A percentile compares a stretch with the other conserved stretches of the same genome.
Evolutionary conservation across 108 stramenopile genomes (phyloP).

Genomic region (Poteriospumella lacustris): DNA sequence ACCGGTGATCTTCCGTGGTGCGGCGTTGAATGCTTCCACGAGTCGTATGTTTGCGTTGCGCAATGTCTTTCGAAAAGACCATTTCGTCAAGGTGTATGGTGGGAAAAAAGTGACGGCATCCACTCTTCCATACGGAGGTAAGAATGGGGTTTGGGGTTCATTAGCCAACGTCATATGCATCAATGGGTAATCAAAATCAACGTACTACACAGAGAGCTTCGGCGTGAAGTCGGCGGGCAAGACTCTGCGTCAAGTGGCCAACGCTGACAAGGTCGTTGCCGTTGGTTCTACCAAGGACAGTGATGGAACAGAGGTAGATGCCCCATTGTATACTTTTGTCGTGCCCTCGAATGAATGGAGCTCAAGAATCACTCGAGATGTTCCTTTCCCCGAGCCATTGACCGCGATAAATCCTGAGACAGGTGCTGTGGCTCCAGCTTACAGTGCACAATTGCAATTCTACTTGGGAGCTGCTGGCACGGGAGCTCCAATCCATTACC

Average conservation of each 20-base stretch:
- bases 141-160: background rate
- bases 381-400: background rate
- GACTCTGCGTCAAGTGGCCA: background rate
- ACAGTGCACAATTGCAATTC: background rate
- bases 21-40: background rate
- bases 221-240: background rate
- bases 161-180: background rate
- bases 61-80: background rate
- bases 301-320: background rate
- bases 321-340: slow-evolving; percentile 7
- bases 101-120: background rate
- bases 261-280: background rate
- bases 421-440: background rate
- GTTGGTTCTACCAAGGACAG: background rate
- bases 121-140: slow-evolving; percentile 8
- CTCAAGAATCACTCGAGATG: background rate
- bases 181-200: background rate
- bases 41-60: background rate
- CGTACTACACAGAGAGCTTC: background rate
- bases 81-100: background rate
- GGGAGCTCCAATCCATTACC: slow-evolving; percentile 14
- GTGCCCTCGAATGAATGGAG: background rate
- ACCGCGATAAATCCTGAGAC: background rate
- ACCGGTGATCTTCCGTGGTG: slow-evolving; percentile 19
- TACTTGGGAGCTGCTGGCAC: background rate